These are phyloP conservation scores for Hysterangium stoloniferum DNA, from an alignment of 768 basidiomycete species.

Conservation along the genomic window DNA sequence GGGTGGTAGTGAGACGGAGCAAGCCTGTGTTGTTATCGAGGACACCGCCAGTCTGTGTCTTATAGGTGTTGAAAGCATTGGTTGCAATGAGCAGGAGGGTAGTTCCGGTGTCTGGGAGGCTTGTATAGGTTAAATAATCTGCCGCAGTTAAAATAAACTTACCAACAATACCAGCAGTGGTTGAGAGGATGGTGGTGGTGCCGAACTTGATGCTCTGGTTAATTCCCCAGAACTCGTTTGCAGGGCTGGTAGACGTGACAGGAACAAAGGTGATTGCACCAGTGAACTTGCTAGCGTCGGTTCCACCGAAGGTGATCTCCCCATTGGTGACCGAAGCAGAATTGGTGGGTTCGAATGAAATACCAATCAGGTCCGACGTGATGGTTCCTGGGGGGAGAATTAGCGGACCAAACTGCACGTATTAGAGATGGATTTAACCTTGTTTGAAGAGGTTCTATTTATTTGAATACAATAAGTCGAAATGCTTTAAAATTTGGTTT, in stretches of 20 bases:
- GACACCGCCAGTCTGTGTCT: constrained; percentile 25
- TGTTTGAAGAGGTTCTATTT: constrained; percentile 7
- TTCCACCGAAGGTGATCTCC: constrained; percentile 22
- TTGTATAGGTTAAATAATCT: too few species aligned
- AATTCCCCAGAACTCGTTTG: constrained; percentile 16
- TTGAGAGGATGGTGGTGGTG: constrained; percentile 33
- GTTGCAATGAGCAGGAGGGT: constrained; percentile 21
- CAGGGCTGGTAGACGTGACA: constrained; percentile 15
- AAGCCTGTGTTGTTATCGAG: constrained; percentile 25
- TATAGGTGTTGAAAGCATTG: constrained; percentile 26
- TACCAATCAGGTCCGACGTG: constrained; percentile 1
- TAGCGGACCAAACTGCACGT: too few species aligned
- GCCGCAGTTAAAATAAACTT: too few species aligned
- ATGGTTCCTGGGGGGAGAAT: too few species aligned
- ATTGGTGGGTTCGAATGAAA: neutral
- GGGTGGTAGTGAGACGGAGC: constrained; percentile 20
- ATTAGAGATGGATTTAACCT: too few species aligned
- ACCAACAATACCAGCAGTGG: constrained; percentile 49
- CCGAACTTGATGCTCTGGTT: constrained; percentile 17
- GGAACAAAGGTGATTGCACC: constrained; percentile 21
- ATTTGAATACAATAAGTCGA: neutral
- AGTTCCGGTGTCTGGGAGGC: constrained; percentile 16
- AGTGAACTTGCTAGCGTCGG: constrained; percentile 22
- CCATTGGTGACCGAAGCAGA: neutral
- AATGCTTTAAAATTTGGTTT: neutral